phyloP scores from a whole-genome alignment of 2,329 filamentous ascomycete species.

The Aureobasidium sp. region DNA sequence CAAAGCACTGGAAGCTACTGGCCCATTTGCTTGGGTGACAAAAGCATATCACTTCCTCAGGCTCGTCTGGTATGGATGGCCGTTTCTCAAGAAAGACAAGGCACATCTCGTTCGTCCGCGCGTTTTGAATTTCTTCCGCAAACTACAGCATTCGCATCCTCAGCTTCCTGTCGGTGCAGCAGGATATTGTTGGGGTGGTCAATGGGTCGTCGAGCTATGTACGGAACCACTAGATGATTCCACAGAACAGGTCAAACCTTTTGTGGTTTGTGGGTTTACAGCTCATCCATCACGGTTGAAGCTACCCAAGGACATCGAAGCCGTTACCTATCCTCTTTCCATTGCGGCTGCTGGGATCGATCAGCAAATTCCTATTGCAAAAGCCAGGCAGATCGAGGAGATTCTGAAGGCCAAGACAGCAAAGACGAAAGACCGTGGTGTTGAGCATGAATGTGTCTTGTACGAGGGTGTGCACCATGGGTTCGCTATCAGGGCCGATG shows the following conservation, averaged over 20 bases:
- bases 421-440: slow-evolving; percentile 25
- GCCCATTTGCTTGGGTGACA: slow-evolving; percentile 26
- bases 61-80: slow-evolving; percentile 21
- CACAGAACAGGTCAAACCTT: background rate
- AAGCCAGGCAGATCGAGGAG: slow-evolving; percentile 28
- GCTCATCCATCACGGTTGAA: slow-evolving; percentile 29
- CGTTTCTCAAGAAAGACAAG: slow-evolving; percentile 24
- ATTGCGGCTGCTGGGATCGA: slow-evolving; percentile 27
- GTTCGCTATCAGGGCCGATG: slow-evolving; percentile 31
- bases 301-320: slow-evolving; percentile 30
- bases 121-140: slow-evolving; percentile 24
- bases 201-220: slow-evolving; percentile 29
- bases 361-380: slow-evolving; percentile 24
- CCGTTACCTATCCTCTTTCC: slow-evolving; percentile 28
- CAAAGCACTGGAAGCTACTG: slow-evolving; percentile 25
- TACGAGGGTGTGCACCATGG: slow-evolving; percentile 32
- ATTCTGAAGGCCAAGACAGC: slow-evolving; percentile 29
- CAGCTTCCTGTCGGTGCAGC: slow-evolving; percentile 28
- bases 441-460: slow-evolving; percentile 32
- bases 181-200: slow-evolving; percentile 33
- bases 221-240: slow-evolving; percentile 19
- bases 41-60: slow-evolving; percentile 26
- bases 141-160: slow-evolving; percentile 23
- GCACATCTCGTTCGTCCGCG: slow-evolving; percentile 24
- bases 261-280: slow-evolving; percentile 16